Evolutionary conservation across 148 eudicot species (phyloP), one percentile per base, ranked within the genome.

Genomic region (Camellia granthamiana): DNA sequence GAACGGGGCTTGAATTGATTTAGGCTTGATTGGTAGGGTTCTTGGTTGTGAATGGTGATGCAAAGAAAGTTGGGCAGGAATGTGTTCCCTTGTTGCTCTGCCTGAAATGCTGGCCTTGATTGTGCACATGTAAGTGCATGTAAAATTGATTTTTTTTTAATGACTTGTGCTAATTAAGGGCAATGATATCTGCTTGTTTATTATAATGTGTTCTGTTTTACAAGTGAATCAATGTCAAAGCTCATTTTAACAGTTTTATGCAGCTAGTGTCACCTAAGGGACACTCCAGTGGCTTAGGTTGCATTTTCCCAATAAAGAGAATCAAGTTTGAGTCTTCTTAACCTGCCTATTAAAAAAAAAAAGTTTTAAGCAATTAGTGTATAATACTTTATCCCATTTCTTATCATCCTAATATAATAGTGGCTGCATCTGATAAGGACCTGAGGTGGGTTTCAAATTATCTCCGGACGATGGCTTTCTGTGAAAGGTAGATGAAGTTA

Each of bases 21-120:
- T 30, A 30, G 38, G 38, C 38, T 30, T 30, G 38, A 30, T 30
- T 30, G 38, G 38, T 30, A 30, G 38, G 38, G 38, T 30, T 30
- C 38, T 30, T 30, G 38, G 38, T 30, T 30, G 38, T 30, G 38
- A 30, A 30, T 30, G 38, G 38, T 30, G 38, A 30, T 30, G 38
- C 38, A 30, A 30, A 30, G 38, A 30, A 1, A 30, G 38, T 30
- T 30, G 38, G 82, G 92, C 92, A 83, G 94, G 95, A 90, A 80
- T 71, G 84, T 61, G 52, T 38, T 30, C 46, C 4, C 15, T 13
- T 49, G 1, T n/a, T 30, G 21, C 64, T 74, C 11, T 55, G 52
- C 30, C 18, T 61, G 54, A 63, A 30, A 38, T 61, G 54, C 54
- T 44, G 68, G 15, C 10, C 5, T 44, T 19, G 2, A 61, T 0